Conservation (phyloP, 2,329 filamentous ascomycete species). For the Pseudogymnoascus sp. region DNA sequence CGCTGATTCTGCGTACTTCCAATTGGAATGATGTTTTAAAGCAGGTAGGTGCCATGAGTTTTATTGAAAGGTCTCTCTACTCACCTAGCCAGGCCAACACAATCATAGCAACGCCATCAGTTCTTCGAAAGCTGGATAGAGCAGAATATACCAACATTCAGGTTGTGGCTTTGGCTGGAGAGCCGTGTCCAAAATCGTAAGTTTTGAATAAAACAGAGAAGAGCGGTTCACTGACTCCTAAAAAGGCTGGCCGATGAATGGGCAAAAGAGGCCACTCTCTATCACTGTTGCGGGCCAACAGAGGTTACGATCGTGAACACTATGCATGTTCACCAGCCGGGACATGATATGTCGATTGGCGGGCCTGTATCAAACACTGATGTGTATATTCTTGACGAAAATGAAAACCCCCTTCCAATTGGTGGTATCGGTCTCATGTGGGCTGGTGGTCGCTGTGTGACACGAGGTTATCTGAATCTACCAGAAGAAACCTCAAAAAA, state of each 20-base stretch:
- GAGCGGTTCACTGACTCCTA: slow-evolving; percentile 9
- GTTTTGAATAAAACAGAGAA: slow-evolving; percentile 11
- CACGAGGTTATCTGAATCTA: slow-evolving; percentile 48
- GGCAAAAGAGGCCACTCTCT: slow-evolving; percentile 41
- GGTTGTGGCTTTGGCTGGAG: slow-evolving; percentile 47
- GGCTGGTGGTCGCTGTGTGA: slow-evolving; percentile 48
- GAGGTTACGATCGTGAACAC: slow-evolving; percentile 54
- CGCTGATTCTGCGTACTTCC: slow-evolving; percentile 43
- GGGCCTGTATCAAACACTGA: slow-evolving; percentile 48
- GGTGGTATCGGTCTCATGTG: slow-evolving; percentile 47
- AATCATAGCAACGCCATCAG: slow-evolving; percentile 48
- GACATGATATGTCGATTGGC: slow-evolving; percentile 44
- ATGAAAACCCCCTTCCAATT: slow-evolving; percentile 36
- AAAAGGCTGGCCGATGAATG: slow-evolving; percentile 46
- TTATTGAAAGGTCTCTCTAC: not conserved
- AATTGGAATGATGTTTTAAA: slow-evolving; percentile 40
- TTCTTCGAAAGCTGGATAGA: slow-evolving; percentile 42
- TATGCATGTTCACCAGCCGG: slow-evolving; percentile 41
- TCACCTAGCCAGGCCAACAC: slow-evolving; percentile 37
- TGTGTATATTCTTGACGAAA: slow-evolving; percentile 46
- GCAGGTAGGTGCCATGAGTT: slow-evolving; percentile 31
- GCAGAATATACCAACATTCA: slow-evolving; percentile 43
- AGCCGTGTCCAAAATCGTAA: slow-evolving; percentile 41
- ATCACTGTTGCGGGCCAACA: slow-evolving; percentile 52
- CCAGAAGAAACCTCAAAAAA: slow-evolving; percentile 41